Percentiles rank a stretch among this genome's conserved stretches.
Evolutionary conservation across 805 yeast species (phyloP).

Genomic region (Saccharomycodes ludwigii): DNA sequence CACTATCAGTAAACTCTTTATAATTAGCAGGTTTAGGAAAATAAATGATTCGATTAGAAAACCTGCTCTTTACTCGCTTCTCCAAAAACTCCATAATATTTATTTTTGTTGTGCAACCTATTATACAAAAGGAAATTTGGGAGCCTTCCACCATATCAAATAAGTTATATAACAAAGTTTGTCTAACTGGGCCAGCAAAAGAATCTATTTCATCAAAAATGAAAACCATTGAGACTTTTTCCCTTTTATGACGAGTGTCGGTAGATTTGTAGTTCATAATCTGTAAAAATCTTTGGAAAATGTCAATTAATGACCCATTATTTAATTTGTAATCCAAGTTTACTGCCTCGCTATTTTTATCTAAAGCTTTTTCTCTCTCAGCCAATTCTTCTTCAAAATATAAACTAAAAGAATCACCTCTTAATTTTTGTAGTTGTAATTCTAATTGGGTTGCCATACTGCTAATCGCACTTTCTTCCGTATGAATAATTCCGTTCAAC

Average conservation of each 20-base stretch:
- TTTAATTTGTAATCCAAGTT: conserved; percentile 27
- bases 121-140: conserved; percentile 61
- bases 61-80: conserved; percentile 82
- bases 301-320: conserved; percentile 42
- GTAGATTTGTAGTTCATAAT: conserved; percentile 29
- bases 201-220: conserved; percentile 77
- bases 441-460: conserved; percentile 82
- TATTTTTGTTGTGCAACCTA: conserved; percentile 68
- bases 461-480: conserved; percentile 66
- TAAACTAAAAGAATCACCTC: conserved; percentile 15
- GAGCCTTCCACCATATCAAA: conserved; percentile 74
- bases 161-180: conserved; percentile 74
- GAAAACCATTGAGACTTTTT: conserved; percentile 45
- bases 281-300: conserved; percentile 45
- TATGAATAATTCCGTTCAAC: conserved; percentile 60
- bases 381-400: conserved; percentile 10
- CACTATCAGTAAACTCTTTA: conserved; percentile 39
- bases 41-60: conserved; percentile 64
- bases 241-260: conserved; percentile 4
- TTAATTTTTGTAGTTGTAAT: conserved; percentile 24
- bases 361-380: conserved; percentile 5
- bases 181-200: conserved; percentile 60
- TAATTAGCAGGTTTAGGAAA: conserved; percentile 38
- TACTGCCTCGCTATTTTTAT: conserved; percentile 5
- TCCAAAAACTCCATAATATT: conserved; percentile 75